These are phyloP conservation scores for Phytopythium kandeliae DNA, from an alignment of 352 stramenopile genomes.

Conservation along the genomic window DNA sequence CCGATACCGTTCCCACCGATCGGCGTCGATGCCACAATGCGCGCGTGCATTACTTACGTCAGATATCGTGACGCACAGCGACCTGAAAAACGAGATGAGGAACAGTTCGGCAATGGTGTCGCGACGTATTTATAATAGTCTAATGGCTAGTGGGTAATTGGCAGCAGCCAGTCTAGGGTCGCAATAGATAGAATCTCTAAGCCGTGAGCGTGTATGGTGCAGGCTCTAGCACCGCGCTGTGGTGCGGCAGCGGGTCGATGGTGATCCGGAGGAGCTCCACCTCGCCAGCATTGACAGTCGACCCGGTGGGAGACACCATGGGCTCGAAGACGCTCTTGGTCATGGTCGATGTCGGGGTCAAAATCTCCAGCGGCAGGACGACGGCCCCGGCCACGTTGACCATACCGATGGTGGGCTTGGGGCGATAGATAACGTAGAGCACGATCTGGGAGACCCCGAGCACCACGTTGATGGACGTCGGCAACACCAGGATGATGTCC, in stretches of 20 bases:
- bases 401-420: not conserved
- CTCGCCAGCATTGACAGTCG: slow-evolving; percentile 11
- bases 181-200: not conserved
- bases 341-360: not conserved
- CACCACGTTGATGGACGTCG: slow-evolving; percentile 36
- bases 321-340: slow-evolving; percentile 16
- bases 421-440: slow-evolving; percentile 56
- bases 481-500: slow-evolving; percentile 55
- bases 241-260: slow-evolving; percentile 15
- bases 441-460: slow-evolving; percentile 47
- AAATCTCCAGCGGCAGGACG: slow-evolving; percentile 12
- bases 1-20: slow-evolving; percentile 21
- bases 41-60: slow-evolving; percentile 10
- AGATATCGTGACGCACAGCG: slow-evolving; percentile 11
- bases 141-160: too few species aligned
- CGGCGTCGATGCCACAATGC: slow-evolving; percentile 9
- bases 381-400: not conserved
- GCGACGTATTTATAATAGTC: not conserved
- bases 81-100: slow-evolving; percentile 19
- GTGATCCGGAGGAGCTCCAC: slow-evolving; percentile 28
- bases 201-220: not conserved
- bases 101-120: too few species aligned
- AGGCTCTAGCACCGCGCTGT: not conserved
- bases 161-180: too few species aligned
- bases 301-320: slow-evolving; percentile 13